A percentile compares a stretch with the other conserved stretches of the same genome.
These are phyloP conservation scores for Didymella lethalis DNA, from an alignment of 2,329 filamentous ascomycete species.

Conservation along the genomic window DNA sequence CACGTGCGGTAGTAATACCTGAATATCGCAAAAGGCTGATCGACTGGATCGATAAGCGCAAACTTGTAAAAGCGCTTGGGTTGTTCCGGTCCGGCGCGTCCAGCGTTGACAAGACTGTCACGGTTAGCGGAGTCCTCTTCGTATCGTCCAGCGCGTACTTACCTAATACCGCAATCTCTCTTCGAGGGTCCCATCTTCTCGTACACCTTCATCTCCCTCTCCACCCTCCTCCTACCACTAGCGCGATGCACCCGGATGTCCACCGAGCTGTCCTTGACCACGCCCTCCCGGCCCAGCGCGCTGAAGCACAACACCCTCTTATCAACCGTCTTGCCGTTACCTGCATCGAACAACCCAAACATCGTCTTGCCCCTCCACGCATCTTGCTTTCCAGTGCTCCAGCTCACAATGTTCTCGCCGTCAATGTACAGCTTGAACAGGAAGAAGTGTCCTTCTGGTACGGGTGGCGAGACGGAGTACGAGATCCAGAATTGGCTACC, in stretches of 20 bases:
- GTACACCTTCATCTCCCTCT: conserved; percentile 39
- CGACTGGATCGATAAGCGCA: conserved; percentile 58
- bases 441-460: conserved; percentile 46
- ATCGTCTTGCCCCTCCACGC: conserved; percentile 55
- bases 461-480: conserved; percentile 47
- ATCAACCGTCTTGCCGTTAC: conserved; percentile 48
- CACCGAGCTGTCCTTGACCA: conserved; percentile 40
- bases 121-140: not conserved
- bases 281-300: conserved; percentile 19
- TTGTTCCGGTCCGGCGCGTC: conserved; percentile 49
- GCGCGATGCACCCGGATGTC: conserved; percentile 55
- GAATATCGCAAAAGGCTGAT: conserved; percentile 59
- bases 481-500: conserved; percentile 56
- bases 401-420: conserved; percentile 51
- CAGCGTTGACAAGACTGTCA: conserved; percentile 49
- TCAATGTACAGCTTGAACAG: conserved; percentile 59
- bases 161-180: conserved; percentile 39
- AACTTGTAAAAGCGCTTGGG: conserved; percentile 59
- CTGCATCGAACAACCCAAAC: conserved; percentile 53
- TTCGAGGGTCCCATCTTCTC: conserved; percentile 19
- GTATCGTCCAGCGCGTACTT: conserved; percentile 17
- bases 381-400: conserved; percentile 55
- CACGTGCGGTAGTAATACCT: conserved; percentile 50
- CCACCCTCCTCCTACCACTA: conserved; percentile 50
- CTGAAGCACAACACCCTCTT: conserved; percentile 54